Percentiles rank a stretch among this genome's conserved stretches.
phyloP scores from a whole-genome alignment of 805 yeast genomes.

The Allodekkera sacchari region DNA sequence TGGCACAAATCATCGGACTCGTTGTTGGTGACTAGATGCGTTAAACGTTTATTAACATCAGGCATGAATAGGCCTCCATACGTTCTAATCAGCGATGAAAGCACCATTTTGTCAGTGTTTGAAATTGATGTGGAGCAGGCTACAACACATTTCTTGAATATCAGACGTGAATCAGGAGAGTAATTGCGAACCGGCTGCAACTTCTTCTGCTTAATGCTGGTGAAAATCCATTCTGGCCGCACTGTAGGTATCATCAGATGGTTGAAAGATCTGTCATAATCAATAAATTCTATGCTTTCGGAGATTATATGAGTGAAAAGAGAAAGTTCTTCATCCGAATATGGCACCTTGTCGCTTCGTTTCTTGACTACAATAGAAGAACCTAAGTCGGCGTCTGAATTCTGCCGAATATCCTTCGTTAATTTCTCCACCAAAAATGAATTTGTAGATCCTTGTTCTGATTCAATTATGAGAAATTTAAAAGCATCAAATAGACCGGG shows the following conservation, averaged over 20 bases:
- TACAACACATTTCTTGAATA: slow-evolving; percentile 54
- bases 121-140: slow-evolving; percentile 44
- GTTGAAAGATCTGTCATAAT: slow-evolving; percentile 33
- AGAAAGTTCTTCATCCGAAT: slow-evolving; percentile 9
- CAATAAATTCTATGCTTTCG: slow-evolving; percentile 41
- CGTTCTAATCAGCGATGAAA: slow-evolving; percentile 58
- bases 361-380: slow-evolving; percentile 5
- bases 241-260: slow-evolving; percentile 59
- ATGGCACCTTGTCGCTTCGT: slow-evolving; percentile 8
- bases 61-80: slow-evolving; percentile 73
- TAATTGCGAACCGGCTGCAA: slow-evolving; percentile 47
- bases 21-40: slow-evolving; percentile 64
- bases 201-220: slow-evolving; percentile 33
- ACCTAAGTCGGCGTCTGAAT: not conserved
- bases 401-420: not conserved
- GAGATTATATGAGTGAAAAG: slow-evolving; percentile 43
- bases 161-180: slow-evolving; percentile 63
- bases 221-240: slow-evolving; percentile 50
- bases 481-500: slow-evolving; percentile 6
- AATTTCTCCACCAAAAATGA: slow-evolving; percentile 1
- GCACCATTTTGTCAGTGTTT: slow-evolving; percentile 53
- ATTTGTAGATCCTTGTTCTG: slow-evolving; percentile 3
- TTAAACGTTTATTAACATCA: slow-evolving; percentile 57
- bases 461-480: slow-evolving; percentile 8
- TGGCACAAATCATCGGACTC: slow-evolving; percentile 41